Conservation (phyloP, 441 rosid species). For the Gossypium aridum region DNA sequence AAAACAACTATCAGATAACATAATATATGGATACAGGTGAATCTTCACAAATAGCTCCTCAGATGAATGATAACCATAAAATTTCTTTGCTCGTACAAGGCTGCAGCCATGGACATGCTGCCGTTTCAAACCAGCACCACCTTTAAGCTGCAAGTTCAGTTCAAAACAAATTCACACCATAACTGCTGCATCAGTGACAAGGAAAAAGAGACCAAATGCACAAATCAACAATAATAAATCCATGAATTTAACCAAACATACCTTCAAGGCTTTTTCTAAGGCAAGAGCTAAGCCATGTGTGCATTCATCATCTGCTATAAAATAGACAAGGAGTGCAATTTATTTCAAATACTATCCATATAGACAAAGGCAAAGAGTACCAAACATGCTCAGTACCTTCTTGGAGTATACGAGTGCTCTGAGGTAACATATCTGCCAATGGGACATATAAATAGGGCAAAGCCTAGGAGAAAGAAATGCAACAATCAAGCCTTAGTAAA, state of each 20-base stretch:
- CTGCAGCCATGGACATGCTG: conserved; percentile 85
- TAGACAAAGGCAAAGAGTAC: background rate
- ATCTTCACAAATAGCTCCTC: conserved; percentile 93
- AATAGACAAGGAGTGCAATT: conserved; percentile 7
- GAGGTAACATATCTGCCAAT: conserved; percentile 47
- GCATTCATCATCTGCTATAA: conserved; percentile 44
- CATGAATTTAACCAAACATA: conserved; percentile 18
- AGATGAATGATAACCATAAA: conserved; percentile 79
- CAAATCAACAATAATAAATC: conserved; percentile 3
- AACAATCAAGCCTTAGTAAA: conserved; percentile 6
- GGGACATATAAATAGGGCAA: conserved; percentile 90
- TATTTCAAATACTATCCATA: background rate
- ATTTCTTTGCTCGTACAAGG: conserved; percentile 77
- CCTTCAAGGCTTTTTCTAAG: conserved; percentile 89
- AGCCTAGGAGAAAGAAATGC: conserved; percentile 45
- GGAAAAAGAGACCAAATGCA: conserved; percentile 4
- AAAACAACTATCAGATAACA: background rate
- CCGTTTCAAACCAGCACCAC: conserved; percentile 59
- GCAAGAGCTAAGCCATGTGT: conserved; percentile 45
- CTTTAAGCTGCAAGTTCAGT: conserved; percentile 56
- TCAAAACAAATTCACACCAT: conserved; percentile 15
- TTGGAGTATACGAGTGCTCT: conserved; percentile 20
- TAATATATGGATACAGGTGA: conserved; percentile 64
- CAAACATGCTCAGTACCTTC: conserved; percentile 42
- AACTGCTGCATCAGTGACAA: conserved; percentile 1